A percentile compares a stretch with the other conserved stretches of the same genome.
These are phyloP conservation scores for Ophiorrhiza pumila DNA, from an alignment of 257 asterid genomes.

Conservation along the genomic window DNA sequence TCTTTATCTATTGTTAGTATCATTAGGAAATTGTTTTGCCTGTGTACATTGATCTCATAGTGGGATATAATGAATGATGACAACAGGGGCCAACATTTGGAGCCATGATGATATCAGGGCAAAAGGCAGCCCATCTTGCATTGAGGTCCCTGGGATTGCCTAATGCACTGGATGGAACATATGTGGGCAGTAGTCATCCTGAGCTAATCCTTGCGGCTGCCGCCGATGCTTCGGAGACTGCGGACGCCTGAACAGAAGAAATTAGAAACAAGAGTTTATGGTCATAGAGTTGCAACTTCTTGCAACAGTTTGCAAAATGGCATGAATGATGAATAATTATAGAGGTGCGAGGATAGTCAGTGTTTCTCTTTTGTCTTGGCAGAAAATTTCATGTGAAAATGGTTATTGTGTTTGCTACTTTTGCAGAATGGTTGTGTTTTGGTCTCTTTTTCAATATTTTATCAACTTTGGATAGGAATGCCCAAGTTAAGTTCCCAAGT, in stretches of 20 bases:
- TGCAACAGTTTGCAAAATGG: too few relatives aligned
- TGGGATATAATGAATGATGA: not conserved
- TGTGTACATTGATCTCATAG: not conserved
- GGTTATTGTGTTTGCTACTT: too few relatives aligned
- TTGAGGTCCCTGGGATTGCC: constrained; percentile 70
- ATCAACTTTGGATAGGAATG: too few relatives aligned
- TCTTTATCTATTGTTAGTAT: too few relatives aligned
- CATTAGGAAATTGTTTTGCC: too few relatives aligned
- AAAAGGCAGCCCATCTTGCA: constrained; percentile 90
- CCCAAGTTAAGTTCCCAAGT: too few relatives aligned
- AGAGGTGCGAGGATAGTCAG: too few relatives aligned
- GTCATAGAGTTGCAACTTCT: not conserved
- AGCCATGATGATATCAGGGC: constrained; percentile 95
- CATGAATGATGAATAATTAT: too few relatives aligned
- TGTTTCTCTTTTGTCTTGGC: too few relatives aligned
- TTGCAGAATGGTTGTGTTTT: too few relatives aligned
- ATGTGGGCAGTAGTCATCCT: constrained; percentile 25
- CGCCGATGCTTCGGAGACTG: constrained; percentile 28
- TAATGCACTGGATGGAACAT: constrained; percentile 58
- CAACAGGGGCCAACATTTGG: constrained; percentile 84
- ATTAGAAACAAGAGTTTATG: not conserved
- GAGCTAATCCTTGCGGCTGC: constrained; percentile 45
- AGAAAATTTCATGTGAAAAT: too few relatives aligned
- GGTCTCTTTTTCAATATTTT: too few relatives aligned
- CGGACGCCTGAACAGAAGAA: constrained; percentile 29